These are phyloP conservation scores for Pseudogymnoascus sp. DNA, from an alignment of 2,329 filamentous ascomycete genomes.

Conservation along the genomic window DNA sequence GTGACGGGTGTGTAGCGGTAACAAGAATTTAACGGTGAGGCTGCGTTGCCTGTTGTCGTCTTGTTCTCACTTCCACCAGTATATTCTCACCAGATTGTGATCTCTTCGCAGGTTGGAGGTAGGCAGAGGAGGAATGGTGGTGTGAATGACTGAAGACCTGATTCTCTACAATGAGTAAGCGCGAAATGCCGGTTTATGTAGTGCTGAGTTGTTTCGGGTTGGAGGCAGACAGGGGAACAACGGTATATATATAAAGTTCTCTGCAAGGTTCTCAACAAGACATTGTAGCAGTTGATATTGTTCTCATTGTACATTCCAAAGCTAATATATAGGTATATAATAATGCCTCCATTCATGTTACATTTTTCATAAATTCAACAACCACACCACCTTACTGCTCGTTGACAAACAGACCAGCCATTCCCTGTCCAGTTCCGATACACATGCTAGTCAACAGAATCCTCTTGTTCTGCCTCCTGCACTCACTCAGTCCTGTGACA, in stretches of 20 bases:
- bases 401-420: slow-evolving; percentile 60
- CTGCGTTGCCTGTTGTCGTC: background rate
- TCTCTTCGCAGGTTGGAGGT: too few species aligned
- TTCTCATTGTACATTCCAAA: background rate
- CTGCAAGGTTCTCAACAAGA: background rate
- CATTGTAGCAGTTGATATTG: background rate
- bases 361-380: background rate
- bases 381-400: slow-evolving; percentile 34
- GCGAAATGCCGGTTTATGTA: too few species aligned
- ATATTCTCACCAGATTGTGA: background rate
- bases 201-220: too few species aligned
- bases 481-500: slow-evolving; percentile 82
- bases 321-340: background rate
- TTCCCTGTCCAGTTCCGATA: slow-evolving; percentile 62
- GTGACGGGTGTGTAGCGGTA: background rate
- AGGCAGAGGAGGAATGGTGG: too few species aligned
- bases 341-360: background rate
- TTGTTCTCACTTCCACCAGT: background rate
- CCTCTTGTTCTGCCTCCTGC: slow-evolving; percentile 79
- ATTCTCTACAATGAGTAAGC: too few species aligned
- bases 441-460: slow-evolving; percentile 89
- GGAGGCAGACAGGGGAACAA: too few species aligned
- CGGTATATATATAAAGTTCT: too few species aligned
- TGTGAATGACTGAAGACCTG: too few species aligned
- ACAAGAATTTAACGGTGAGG: background rate